Evolutionary conservation across 495 filamentous ascomycete species (phyloP).

Genomic region (Thermothielavioides terrestris): DNA sequence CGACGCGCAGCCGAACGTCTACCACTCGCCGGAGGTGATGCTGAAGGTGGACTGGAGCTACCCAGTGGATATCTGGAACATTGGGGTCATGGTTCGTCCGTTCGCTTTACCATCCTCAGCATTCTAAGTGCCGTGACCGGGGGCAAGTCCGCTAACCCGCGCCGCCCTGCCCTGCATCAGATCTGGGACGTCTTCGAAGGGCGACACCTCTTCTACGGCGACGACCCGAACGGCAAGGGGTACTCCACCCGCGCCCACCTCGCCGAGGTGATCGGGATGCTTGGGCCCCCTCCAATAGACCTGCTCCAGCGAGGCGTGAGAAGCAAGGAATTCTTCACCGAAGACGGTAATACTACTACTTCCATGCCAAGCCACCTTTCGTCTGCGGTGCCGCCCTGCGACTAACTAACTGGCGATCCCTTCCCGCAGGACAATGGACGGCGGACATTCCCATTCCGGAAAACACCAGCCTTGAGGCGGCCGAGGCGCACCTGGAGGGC

Average conservation of each 20-base stretch:
- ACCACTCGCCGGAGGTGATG: constrained; percentile 43
- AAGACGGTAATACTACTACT: background rate
- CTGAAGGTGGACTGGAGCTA: constrained; percentile 37
- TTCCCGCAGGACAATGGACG: background rate
- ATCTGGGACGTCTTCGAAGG: constrained; percentile 45
- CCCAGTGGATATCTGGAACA: constrained; percentile 43
- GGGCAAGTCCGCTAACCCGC: background rate
- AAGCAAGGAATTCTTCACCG: constrained; percentile 1
- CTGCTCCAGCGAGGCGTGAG: constrained; percentile 19
- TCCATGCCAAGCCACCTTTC: background rate
- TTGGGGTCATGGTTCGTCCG: constrained; percentile 41
- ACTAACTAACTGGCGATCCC: background rate
- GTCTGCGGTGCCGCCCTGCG: background rate
- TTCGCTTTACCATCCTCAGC: constrained; percentile 22
- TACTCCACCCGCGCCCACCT: constrained; percentile 41
- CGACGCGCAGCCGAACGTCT: constrained; percentile 31
- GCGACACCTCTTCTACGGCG: constrained; percentile 35
- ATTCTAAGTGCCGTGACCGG: background rate
- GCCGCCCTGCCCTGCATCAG: too few relatives aligned
- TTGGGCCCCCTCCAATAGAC: constrained; percentile 39
- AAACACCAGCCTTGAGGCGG: constrained; percentile 19
- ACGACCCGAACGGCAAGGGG: constrained; percentile 32
- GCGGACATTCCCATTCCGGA: constrained; percentile 6
- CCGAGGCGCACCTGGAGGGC: constrained; percentile 28
- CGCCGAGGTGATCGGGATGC: constrained; percentile 38